Percentiles rank a stretch among this genome's conserved stretches.
Conservation (phyloP, 345 rosid genomes). For the Chamaenerion angustifolium region DNA sequence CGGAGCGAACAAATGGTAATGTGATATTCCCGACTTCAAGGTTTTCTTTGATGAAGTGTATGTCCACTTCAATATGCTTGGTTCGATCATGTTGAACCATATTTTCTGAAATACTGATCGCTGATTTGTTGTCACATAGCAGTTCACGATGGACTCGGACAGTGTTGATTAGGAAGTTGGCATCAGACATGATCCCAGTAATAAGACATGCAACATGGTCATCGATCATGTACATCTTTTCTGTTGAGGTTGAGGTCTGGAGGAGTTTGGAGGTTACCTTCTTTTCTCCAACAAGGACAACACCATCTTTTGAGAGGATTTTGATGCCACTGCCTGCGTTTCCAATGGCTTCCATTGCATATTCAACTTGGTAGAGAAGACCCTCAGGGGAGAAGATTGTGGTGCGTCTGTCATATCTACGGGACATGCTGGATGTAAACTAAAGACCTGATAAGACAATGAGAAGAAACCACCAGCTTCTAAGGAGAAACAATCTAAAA, state of each 20-base stretch:
- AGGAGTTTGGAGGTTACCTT: slow-evolving; percentile 95
- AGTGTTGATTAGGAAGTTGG: slow-evolving; percentile 86
- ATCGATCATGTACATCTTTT: slow-evolving; percentile 96
- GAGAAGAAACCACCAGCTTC: too few relatives aligned
- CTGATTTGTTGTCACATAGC: too few relatives aligned
- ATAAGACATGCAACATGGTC: slow-evolving; percentile 94
- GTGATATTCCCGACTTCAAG: too few relatives aligned
- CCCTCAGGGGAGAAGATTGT: slow-evolving; percentile 99
- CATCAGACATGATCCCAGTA: slow-evolving; percentile 98
- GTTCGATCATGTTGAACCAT: too few relatives aligned
- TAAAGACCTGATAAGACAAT: neutral
- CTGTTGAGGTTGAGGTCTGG: slow-evolving; percentile 77
- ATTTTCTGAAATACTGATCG: too few relatives aligned
- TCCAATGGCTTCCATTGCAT: slow-evolving; percentile 98
- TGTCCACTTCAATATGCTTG: too few relatives aligned
- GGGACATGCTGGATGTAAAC: slow-evolving; percentile 37
- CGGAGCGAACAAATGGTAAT: too few relatives aligned
- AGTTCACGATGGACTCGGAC: slow-evolving; percentile 93
- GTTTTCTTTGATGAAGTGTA: too few relatives aligned
- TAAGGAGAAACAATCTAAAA: too few relatives aligned
- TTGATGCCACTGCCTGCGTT: slow-evolving; percentile 94
- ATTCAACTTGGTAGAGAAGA: slow-evolving; percentile 96
- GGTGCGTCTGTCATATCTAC: slow-evolving; percentile 97
- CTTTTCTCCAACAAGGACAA: slow-evolving; percentile 86
- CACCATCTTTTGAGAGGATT: slow-evolving; percentile 77